Conservation (phyloP, 2,329 filamentous ascomycete species). For the Sporothrix protearum region DNA sequence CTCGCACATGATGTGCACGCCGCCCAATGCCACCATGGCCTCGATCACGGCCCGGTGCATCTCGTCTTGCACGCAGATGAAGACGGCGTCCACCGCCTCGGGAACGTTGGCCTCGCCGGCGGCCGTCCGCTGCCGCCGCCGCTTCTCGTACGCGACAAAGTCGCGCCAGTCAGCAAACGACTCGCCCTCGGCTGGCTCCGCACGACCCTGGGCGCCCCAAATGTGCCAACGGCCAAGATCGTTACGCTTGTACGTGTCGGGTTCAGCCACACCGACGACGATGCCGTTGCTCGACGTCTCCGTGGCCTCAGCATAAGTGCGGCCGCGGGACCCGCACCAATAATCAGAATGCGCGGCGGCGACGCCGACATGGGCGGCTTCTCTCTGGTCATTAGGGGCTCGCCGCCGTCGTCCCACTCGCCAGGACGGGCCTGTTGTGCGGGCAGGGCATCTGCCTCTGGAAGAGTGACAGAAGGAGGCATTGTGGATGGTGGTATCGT, state of each 20-base stretch:
- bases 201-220: constrained; percentile 51
- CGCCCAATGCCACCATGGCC: constrained; percentile 63
- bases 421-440: neutral
- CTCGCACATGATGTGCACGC: constrained; percentile 86
- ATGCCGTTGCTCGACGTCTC: constrained; percentile 61
- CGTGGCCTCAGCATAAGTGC: constrained; percentile 68
- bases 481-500: neutral
- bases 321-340: constrained; percentile 81
- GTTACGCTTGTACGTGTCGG: constrained; percentile 69
- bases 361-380: constrained; percentile 45
- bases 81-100: constrained; percentile 58
- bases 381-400: constrained; percentile 35
- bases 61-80: constrained; percentile 75
- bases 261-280: constrained; percentile 78
- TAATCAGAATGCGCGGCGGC: constrained; percentile 67
- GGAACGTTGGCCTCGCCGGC: constrained; percentile 46
- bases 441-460: neutral
- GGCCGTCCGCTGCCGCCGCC: constrained; percentile 50
- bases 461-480: neutral
- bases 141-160: constrained; percentile 69
- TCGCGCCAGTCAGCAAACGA: constrained; percentile 70
- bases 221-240: constrained; percentile 69
- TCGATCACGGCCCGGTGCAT: constrained; percentile 79
- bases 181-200: constrained; percentile 55
- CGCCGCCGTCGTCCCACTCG: constrained; percentile 26